Percentiles rank a stretch among this genome's conserved stretches.
Evolutionary conservation across 192 early-diverging fungal genomes (phyloP).

Genomic region (Linnemannia schmuckeri): DNA sequence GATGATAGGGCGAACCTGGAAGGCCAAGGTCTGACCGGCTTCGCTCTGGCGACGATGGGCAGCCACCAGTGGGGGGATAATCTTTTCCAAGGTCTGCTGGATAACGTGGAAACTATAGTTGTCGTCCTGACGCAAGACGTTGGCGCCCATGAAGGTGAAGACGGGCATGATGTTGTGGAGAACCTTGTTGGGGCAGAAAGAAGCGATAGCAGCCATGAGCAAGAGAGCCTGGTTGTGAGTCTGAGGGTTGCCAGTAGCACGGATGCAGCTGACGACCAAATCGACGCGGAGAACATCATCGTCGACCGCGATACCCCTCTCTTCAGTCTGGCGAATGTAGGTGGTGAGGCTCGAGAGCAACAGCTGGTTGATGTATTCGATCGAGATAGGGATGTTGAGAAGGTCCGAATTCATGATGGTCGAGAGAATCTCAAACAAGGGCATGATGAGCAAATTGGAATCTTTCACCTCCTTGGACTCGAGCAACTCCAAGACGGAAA

Average conservation of each 20-base stretch:
- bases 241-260: conserved; percentile 92
- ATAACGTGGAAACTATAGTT: conserved; percentile 97
- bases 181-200: conserved; percentile 84
- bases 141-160: conserved; percentile 98
- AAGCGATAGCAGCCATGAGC: conserved; percentile 89
- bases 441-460: conserved; percentile 68
- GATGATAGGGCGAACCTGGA: conserved; percentile 80
- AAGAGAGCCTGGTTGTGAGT: conserved; percentile 92
- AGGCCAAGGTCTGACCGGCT: conserved; percentile 43
- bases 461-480: conserved; percentile 71
- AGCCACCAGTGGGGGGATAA: conserved; percentile 84
- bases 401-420: conserved; percentile 69
- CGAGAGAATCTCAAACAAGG: conserved; percentile 80
- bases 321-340: conserved; percentile 62
- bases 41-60: conserved; percentile 59
- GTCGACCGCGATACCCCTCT: conserved; percentile 56
- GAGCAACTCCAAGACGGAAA: conserved; percentile 82
- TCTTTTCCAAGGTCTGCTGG: conserved; percentile 86
- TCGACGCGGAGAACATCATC: conserved; percentile 86
- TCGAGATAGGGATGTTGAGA: conserved; percentile 63
- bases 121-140: conserved; percentile 95
- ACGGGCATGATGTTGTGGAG: conserved; percentile 95
- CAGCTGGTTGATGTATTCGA: conserved; percentile 92
- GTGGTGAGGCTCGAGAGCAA: conserved; percentile 76
- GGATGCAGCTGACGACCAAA: conserved; percentile 88